These are phyloP conservation scores for Neurospora sp. DNA, from an alignment of 495 filamentous ascomycete species.

Conservation along the genomic window DNA sequence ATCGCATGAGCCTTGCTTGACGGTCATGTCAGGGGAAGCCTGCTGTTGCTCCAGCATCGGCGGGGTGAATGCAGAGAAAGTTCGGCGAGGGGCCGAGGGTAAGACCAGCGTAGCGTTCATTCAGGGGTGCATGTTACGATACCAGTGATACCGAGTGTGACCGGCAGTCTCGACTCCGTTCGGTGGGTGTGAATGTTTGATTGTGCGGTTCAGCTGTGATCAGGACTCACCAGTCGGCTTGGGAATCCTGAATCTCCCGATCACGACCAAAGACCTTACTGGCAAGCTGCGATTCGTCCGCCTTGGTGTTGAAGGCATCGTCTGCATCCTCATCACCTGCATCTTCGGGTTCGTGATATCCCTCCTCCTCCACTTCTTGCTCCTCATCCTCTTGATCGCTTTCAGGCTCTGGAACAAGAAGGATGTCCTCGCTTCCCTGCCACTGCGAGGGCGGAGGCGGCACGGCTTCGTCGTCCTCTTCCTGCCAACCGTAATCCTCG, in stretches of 20 bases:
- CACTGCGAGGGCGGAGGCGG: constrained; percentile 39
- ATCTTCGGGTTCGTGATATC: neutral
- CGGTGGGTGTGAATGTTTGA: neutral
- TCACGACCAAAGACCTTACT: neutral
- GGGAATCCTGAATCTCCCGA: neutral
- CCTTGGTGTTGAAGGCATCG: neutral
- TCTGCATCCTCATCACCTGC: neutral
- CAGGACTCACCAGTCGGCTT: neutral
- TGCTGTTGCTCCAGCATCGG: neutral
- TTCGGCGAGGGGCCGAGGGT: neutral
- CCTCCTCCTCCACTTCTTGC: constrained; percentile 1
- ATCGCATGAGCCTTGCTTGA: neutral
- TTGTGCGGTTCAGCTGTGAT: neutral
- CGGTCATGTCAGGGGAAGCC: neutral
- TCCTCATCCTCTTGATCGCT: constrained; percentile 23
- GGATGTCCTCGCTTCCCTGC: constrained; percentile 42
- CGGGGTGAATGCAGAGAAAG: neutral
- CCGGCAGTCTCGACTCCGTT: neutral
- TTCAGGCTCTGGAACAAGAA: constrained; percentile 23
- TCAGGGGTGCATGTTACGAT: neutral
- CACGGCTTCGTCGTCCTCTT: constrained; percentile 36
- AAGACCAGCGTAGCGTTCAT: neutral
- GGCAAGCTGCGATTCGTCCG: neutral
- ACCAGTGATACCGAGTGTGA: neutral
- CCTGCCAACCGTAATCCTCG: constrained; percentile 42